A percentile compares a stretch with the other conserved stretches of the same genome.
phyloP scores from a whole-genome alignment of 1,139 yeast species.

The Candida sp. region DNA sequence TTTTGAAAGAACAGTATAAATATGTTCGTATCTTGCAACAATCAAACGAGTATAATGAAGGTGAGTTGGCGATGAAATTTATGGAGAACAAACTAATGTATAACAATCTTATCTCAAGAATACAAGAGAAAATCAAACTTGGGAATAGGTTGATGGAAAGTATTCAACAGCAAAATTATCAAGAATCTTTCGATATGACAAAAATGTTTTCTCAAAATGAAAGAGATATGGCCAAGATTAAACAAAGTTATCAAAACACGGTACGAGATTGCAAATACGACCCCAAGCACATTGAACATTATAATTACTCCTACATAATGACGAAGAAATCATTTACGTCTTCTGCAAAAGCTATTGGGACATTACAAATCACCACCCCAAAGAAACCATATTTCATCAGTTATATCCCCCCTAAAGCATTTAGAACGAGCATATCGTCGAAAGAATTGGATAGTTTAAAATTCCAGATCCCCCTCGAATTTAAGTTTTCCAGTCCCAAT shows the following conservation, averaged over 20 bases:
- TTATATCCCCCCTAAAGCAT: slow-evolving; percentile 30
- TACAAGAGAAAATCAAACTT: slow-evolving; percentile 24
- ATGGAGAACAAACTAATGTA: slow-evolving; percentile 19
- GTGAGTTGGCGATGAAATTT: slow-evolving; percentile 13
- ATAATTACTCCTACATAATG: slow-evolving; percentile 11
- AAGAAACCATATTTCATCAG: slow-evolving; percentile 20
- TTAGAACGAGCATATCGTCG: slow-evolving; percentile 10
- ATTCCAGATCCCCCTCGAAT: slow-evolving; percentile 26
- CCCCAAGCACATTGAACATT: slow-evolving; percentile 8
- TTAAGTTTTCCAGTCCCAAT: slow-evolving; percentile 8
- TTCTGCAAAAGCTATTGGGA: slow-evolving; percentile 12
- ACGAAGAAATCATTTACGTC: slow-evolving; percentile 12
- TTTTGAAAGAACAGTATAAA: slow-evolving; percentile 27
- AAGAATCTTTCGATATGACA: slow-evolving; percentile 12
- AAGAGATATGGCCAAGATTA: slow-evolving; percentile 15
- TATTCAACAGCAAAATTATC: slow-evolving; percentile 12
- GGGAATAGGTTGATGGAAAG: slow-evolving; percentile 18
- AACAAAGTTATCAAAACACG: slow-evolving; percentile 14
- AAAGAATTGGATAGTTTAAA: slow-evolving; percentile 8
- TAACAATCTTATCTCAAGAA: slow-evolving; percentile 22
- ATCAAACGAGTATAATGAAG: slow-evolving; percentile 8
- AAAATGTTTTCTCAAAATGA: slow-evolving; percentile 14
- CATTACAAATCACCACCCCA: slow-evolving; percentile 24
- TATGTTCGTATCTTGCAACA: slow-evolving; percentile 29
- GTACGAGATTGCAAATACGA: slow-evolving; percentile 9